A percentile compares a stretch with the other conserved stretches of the same genome.
Evolutionary conservation across 2,329 filamentous ascomycete genomes (phyloP).

Genomic region (Neofusicoccum parvum): DNA sequence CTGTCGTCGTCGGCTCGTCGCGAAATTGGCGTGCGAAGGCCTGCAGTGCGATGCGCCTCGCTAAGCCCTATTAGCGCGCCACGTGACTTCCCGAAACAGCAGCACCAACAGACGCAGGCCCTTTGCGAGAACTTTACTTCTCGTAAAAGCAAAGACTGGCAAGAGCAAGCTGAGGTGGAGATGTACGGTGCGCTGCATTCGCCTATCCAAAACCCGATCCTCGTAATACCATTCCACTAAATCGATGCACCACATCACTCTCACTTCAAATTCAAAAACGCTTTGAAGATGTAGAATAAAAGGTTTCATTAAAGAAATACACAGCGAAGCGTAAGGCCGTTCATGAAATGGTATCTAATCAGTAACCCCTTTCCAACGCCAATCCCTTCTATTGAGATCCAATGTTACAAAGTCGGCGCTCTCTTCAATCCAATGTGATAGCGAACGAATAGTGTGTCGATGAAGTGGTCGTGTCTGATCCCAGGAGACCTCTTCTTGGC

Average conservation of each 20-base stretch:
- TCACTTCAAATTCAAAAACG: too few species aligned
- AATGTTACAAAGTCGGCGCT: constrained; percentile 24
- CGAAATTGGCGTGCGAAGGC: constrained; percentile 18
- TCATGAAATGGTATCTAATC: constrained; percentile 8
- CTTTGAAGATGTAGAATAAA: not conserved
- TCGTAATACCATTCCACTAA: too few species aligned
- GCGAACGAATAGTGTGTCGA: constrained; percentile 78
- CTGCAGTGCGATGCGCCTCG: constrained; percentile 17
- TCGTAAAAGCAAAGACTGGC: too few species aligned
- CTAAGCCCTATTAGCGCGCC: constrained; percentile 14
- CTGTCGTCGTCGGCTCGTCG: constrained; percentile 19
- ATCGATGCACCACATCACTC: too few species aligned
- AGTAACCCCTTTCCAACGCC: not conserved
- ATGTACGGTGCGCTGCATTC: too few species aligned
- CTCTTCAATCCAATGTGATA: constrained; percentile 50
- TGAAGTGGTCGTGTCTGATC: constrained; percentile 86
- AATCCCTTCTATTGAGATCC: not conserved
- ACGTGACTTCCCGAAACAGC: constrained; percentile 7
- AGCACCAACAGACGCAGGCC: not conserved
- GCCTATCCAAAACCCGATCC: too few species aligned
- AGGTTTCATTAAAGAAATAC: not conserved
- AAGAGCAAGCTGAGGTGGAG: too few species aligned
- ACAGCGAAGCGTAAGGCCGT: not conserved
- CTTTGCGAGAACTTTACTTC: too few species aligned
- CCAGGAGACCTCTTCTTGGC: constrained; percentile 72